A percentile compares a stretch with the other conserved stretches of the same genome.
phyloP scores from a whole-genome alignment of 1,284 basidiomycete genomes.

The Puccinia horiana region DNA sequence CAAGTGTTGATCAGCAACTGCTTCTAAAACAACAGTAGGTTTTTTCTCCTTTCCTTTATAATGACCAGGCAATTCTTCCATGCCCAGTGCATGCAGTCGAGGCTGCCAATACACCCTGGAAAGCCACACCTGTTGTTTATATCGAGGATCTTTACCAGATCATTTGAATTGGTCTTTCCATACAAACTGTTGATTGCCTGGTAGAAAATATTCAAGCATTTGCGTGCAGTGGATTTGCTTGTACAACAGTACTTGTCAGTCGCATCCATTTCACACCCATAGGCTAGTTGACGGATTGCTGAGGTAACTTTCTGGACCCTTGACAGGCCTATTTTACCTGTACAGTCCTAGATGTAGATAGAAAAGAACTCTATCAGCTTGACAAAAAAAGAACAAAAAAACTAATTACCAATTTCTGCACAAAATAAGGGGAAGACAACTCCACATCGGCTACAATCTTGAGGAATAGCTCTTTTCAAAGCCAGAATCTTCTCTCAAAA shows the following conservation, averaged over 20 bases:
- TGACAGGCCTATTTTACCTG: not conserved
- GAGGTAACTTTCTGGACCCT: not conserved
- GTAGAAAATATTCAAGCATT: not conserved
- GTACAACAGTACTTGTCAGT: not conserved
- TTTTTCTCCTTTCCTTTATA: constrained; percentile 28
- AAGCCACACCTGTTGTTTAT: constrained; percentile 1
- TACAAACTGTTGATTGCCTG: not conserved
- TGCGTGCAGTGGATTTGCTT: not conserved
- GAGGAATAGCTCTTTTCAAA: too few relatives aligned
- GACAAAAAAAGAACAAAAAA: not conserved
- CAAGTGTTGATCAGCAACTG: constrained; percentile 8
- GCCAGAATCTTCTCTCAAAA: not conserved
- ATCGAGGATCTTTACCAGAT: not conserved
- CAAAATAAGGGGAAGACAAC: not conserved
- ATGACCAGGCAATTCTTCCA: constrained; percentile 24
- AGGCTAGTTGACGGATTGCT: not conserved
- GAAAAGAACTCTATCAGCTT: not conserved
- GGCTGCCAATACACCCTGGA: constrained; percentile 19
- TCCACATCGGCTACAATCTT: not conserved
- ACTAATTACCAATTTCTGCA: not conserved
- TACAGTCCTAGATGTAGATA: not conserved
- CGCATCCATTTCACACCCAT: not conserved
- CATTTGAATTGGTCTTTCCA: not conserved
- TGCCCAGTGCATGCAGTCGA: constrained; percentile 31
- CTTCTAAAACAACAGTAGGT: constrained; percentile 30